Percentiles rank a stretch among this genome's conserved stretches.
phyloP scores from a whole-genome alignment of 140 eudicot genomes.

The Artemisia princeps region DNA sequence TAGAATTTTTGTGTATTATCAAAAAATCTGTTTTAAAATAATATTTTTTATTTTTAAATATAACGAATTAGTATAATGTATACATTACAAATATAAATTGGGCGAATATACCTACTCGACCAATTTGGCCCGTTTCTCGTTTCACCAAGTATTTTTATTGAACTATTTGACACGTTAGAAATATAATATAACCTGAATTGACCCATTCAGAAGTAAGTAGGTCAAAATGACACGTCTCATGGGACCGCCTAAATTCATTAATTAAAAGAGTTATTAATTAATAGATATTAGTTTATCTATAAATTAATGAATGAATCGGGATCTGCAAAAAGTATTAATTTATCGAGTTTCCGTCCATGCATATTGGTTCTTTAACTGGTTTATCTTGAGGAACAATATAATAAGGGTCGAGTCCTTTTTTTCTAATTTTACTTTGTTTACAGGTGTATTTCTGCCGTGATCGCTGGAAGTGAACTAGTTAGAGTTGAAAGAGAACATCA shows the following conservation, averaged over 20 bases:
- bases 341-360: background rate
- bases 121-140: background rate
- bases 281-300: no score
- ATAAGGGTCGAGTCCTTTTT: background rate
- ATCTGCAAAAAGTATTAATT: no score
- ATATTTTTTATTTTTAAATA: background rate
- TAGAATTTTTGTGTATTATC: background rate
- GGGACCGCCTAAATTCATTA: no score
- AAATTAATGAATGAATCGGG: no score
- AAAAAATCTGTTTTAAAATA: background rate
- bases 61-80: background rate
- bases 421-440: slow-evolving; percentile 14
- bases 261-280: no score
- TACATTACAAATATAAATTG: background rate
- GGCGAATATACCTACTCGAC: no score
- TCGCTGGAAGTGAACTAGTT: slow-evolving; percentile 88
- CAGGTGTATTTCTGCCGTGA: slow-evolving; percentile 89
- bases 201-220: background rate
- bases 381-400: background rate
- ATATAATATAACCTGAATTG: background rate
- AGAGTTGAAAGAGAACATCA: slow-evolving; percentile 74
- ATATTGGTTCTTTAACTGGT: background rate
- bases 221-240: background rate
- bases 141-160: background rate
- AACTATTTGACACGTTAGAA: background rate